Evolutionary conservation across 192 early-diverging fungal species (phyloP).

Genomic region (Gaertneriomyces semiglobifer): DNA sequence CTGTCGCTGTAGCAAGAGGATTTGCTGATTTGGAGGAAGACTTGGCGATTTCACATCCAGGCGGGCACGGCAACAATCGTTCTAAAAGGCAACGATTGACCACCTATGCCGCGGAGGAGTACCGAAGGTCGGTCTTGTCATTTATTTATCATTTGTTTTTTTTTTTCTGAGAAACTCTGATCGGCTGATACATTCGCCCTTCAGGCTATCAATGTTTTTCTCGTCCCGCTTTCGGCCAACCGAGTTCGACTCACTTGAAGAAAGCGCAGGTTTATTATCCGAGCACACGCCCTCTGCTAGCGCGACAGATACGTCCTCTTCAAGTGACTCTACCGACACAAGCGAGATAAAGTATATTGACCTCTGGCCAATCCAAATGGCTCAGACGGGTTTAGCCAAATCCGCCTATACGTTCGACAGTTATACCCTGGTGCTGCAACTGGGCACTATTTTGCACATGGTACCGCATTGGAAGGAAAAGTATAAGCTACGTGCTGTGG

Average conservation of each 20-base stretch:
- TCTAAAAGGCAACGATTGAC: background rate
- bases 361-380: conserved; percentile 71
- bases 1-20: conserved; percentile 63
- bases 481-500: conserved; percentile 58
- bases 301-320: too few species aligned
- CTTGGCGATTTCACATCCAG: background rate
- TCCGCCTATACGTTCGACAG: conserved; percentile 51
- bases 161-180: too few species aligned
- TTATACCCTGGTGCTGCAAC: conserved; percentile 71
- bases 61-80: background rate
- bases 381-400: conserved; percentile 15
- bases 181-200: background rate
- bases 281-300: too few species aligned
- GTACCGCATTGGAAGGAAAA: conserved; percentile 65
- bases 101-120: conserved; percentile 12
- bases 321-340: too few species aligned
- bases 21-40: conserved; percentile 49
- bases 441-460: conserved; percentile 69
- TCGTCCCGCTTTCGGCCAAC: conserved; percentile 13
- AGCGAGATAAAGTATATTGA: conserved; percentile 59
- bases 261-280: too few species aligned
- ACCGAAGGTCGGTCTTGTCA: background rate
- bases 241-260: too few species aligned
- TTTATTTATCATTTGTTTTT: conserved; percentile 23
- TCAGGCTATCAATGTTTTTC: conserved; percentile 15